phyloP scores from a whole-genome alignment of 768 basidiomycete species.

The Boletus rubroflammeus region DNA sequence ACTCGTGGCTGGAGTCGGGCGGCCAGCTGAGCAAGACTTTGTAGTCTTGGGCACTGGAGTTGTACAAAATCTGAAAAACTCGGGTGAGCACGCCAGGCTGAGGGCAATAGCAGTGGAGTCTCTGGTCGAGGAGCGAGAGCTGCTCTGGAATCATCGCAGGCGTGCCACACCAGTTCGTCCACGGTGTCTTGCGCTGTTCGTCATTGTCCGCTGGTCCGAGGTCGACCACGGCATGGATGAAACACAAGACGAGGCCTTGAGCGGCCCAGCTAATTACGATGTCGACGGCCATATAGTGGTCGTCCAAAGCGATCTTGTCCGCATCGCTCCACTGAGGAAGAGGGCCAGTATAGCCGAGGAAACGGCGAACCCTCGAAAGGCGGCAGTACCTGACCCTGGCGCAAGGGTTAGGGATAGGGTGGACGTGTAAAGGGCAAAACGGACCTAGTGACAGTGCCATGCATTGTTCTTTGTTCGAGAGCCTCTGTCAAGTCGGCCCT shows the following conservation, averaged over 20 bases:
- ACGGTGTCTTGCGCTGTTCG: constrained; percentile 65
- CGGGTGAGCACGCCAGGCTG: constrained; percentile 50
- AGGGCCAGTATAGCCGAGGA: constrained; percentile 65
- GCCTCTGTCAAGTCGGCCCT: constrained; percentile 71
- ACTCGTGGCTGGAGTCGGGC: constrained; percentile 46
- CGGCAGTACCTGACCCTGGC: constrained; percentile 75
- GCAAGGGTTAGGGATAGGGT: constrained; percentile 23
- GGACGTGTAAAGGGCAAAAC: constrained; percentile 15
- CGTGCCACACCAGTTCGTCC: constrained; percentile 90
- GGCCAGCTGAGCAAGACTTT: constrained; percentile 74
- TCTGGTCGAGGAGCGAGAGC: constrained; percentile 53
- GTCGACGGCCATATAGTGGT: constrained; percentile 81
- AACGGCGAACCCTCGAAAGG: constrained; percentile 65
- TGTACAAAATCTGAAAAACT: constrained; percentile 77
- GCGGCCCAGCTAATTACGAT: constrained; percentile 89
- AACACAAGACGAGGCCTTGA: constrained; percentile 82
- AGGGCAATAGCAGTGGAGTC: constrained; percentile 54
- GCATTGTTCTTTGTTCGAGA: constrained; percentile 67
- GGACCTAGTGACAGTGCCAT: constrained; percentile 80
- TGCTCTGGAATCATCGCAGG: constrained; percentile 57
- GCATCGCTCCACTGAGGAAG: constrained; percentile 55
- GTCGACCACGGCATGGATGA: constrained; percentile 82
- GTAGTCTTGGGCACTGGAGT: constrained; percentile 45
- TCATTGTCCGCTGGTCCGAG: constrained; percentile 68
- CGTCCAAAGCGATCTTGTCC: constrained; percentile 66